Evolutionary conservation across 2,329 filamentous ascomycete genomes (phyloP).

Genomic region (Daldinia sp.): DNA sequence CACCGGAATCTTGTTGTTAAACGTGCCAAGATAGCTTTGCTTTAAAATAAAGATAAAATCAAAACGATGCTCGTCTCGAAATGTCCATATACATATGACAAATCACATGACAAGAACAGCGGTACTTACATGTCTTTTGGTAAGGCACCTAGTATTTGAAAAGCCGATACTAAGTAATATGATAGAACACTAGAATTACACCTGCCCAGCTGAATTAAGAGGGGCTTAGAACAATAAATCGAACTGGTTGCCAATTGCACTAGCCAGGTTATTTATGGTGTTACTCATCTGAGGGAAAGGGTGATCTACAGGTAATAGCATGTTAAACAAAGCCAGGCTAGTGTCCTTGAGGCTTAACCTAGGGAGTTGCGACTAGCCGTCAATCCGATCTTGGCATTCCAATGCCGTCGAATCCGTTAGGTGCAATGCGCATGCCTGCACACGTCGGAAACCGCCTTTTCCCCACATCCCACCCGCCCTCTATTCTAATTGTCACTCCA

Average conservation of each 20-base stretch:
- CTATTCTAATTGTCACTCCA: slow-evolving; percentile 20
- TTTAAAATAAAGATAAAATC: slow-evolving; percentile 31
- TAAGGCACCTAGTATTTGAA: neutral
- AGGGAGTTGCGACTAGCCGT: slow-evolving; percentile 13
- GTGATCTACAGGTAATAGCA: neutral
- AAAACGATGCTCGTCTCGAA: slow-evolving; percentile 48
- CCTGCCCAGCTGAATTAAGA: no score
- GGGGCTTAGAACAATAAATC: neutral
- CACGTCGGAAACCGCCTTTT: slow-evolving; percentile 28
- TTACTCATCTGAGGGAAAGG: neutral
- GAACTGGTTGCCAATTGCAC: neutral
- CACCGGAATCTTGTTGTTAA: slow-evolving; percentile 18
- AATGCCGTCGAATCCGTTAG: slow-evolving; percentile 36
- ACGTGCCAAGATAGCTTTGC: slow-evolving; percentile 30
- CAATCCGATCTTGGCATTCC: slow-evolving; percentile 39
- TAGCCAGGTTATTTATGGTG: neutral
- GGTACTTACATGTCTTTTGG: neutral
- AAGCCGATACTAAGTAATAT: no score
- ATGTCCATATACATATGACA: slow-evolving; percentile 26
- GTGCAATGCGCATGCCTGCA: slow-evolving; percentile 7
- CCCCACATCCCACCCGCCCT: slow-evolving; percentile 39
- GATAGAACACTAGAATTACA: neutral
- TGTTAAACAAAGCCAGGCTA: slow-evolving; percentile 5
- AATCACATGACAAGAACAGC: neutral
- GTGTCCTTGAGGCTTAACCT: slow-evolving; percentile 27